Evolutionary conservation across 129 eudicot genomes (phyloP).

Genomic region (Chrysanthemum lavandulifolium): DNA sequence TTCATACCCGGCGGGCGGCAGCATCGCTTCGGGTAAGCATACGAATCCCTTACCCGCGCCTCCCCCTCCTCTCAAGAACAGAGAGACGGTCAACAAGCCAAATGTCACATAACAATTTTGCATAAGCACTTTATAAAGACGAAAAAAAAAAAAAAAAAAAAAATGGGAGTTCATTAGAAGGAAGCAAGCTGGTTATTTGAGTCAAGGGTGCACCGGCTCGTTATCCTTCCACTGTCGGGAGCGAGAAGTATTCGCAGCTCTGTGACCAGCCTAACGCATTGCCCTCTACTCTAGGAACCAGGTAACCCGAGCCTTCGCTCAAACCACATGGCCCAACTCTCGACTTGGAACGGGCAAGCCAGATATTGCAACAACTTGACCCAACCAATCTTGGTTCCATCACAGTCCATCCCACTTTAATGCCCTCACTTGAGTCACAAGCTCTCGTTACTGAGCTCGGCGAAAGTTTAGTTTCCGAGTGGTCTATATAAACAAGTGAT

Average conservation of each 20-base stretch:
- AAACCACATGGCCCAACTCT: conserved; percentile 16
- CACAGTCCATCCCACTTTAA: background rate
- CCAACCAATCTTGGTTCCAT: background rate
- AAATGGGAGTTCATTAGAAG: conserved; percentile 12
- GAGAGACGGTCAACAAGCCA: too few relatives aligned
- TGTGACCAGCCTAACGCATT: conserved; percentile 2
- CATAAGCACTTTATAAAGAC: too few relatives aligned
- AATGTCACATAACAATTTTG: too few relatives aligned
- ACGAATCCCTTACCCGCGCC: too few relatives aligned
- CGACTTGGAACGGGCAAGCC: conserved; percentile 14
- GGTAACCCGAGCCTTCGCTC: conserved; percentile 5
- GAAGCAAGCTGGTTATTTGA: background rate
- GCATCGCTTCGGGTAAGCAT: too few relatives aligned
- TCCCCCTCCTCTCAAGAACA: too few relatives aligned
- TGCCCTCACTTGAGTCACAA: too few relatives aligned
- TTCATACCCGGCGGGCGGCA: too few relatives aligned
- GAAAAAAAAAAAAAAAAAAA: background rate
- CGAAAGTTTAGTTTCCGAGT: too few relatives aligned
- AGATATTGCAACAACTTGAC: background rate
- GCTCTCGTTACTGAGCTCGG: background rate
- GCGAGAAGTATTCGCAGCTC: conserved; percentile 2
- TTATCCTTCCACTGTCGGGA: conserved; percentile 6
- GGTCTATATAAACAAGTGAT: too few relatives aligned
- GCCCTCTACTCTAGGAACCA: conserved; percentile 13
- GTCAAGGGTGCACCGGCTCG: background rate